Percentiles rank a stretch among this genome's conserved stretches.
These are phyloP conservation scores for Petunia hybrid DNA, from an alignment of 305 asterid species.

Conservation along the genomic window DNA sequence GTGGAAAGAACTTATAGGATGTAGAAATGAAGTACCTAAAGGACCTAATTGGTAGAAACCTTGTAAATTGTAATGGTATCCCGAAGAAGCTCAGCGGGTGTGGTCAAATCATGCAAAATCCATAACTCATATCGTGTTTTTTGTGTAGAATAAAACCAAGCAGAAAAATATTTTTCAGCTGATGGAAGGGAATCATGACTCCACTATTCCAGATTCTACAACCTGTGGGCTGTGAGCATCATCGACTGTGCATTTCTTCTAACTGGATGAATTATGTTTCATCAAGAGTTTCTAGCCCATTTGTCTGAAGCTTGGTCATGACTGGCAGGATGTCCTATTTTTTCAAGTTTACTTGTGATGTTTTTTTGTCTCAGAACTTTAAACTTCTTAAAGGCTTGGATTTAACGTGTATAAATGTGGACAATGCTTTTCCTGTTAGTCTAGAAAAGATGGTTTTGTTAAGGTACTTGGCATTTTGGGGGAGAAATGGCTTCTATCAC, in stretches of 20 bases:
- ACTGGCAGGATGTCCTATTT: not conserved
- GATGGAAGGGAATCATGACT: not conserved
- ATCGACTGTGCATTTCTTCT: not conserved
- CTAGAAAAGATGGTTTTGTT: conserved; percentile 12
- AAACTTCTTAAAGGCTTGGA: conserved; percentile 36
- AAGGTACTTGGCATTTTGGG: conserved; percentile 19
- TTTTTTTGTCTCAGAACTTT: not conserved
- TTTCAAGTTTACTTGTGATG: not conserved
- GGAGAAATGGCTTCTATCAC: not conserved
- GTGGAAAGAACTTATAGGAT: conserved; percentile 25
- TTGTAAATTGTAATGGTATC: not conserved
- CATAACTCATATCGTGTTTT: conserved; percentile 37
- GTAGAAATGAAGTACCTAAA: conserved; percentile 35
- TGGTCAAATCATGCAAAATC: conserved; percentile 27
- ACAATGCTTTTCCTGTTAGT: conserved; percentile 23
- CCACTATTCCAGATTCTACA: not conserved
- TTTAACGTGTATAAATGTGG: not conserved
- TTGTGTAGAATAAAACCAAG: conserved; percentile 31
- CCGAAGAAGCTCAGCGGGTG: not conserved
- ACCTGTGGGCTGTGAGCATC: not conserved
- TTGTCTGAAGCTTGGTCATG: conserved; percentile 16
- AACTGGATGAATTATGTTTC: not conserved
- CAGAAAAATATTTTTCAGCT: conserved; percentile 31
- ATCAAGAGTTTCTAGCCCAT: conserved; percentile 12
- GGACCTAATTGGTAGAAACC: not conserved